phyloP scores from a whole-genome alignment of 1,284 basidiomycete species.

The Uromyces viciae-fabae region DNA sequence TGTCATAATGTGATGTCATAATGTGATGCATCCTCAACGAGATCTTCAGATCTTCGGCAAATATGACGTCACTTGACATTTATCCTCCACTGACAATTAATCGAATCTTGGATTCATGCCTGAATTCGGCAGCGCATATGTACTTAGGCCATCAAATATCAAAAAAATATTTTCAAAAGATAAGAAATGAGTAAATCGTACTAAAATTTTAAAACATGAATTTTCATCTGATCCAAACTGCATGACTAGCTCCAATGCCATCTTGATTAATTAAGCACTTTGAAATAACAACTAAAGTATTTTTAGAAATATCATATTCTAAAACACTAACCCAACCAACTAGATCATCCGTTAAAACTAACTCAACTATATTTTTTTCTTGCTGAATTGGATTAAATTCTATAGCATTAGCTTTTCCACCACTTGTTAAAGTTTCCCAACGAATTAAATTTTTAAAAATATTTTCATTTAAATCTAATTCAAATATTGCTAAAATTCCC shows the following conservation, averaged over 20 bases:
- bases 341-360: conserved; percentile 51
- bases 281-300: conserved; percentile 35
- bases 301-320: conserved; percentile 44
- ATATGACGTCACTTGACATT: no score
- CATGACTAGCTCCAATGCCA: conserved; percentile 51
- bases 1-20: no score
- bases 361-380: background rate
- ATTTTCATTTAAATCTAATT: background rate
- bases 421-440: conserved; percentile 49
- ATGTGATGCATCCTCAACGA: no score
- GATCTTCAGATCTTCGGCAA: no score
- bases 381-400: conserved; percentile 48
- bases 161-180: no score
- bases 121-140: no score
- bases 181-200: no score
- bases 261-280: conserved; percentile 47
- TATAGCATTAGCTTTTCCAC: conserved; percentile 53
- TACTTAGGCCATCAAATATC: no score
- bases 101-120: no score
- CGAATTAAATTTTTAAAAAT: conserved; percentile 7
- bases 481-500: conserved; percentile 49
- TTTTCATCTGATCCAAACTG: conserved; percentile 49
- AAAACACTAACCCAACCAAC: conserved; percentile 49
- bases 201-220: background rate
- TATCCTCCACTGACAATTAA: no score